Base-by-base conservation (phyloP, 1,284 basidiomycete genomes). In the Exobasidium cylindrosporum region DNA sequence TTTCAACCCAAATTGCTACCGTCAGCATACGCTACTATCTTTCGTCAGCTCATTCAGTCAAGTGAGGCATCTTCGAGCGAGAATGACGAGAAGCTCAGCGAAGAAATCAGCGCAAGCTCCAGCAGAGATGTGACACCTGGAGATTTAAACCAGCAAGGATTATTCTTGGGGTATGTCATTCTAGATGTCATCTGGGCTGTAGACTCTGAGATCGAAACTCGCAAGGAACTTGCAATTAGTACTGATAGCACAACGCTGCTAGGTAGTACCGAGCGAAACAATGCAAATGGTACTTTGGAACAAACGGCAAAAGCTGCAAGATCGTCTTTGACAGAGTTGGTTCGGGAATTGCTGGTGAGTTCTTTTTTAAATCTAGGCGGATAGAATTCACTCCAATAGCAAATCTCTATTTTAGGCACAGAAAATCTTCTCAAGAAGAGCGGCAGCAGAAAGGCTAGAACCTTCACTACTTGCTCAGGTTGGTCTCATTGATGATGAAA, bases 151-250 rank as follows among this genome's bases (percentile, higher is more conserved):
- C 10, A 40, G 35, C 35, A 40, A 40, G 35, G 17, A 40, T 40
- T 40, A 40, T 40, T 17, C 10, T n/a, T 58, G 11, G 26, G 31
- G 14, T 26, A 64, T n/a, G 21, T 40, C 21, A 23, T 74, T 2
- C 62, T 77, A 24, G 74, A 78, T 61, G 54, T 62, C 17, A 58
- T 75, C 44, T 77, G 74, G 74, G 69, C 65, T 13, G 56, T 76
- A 44, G 76, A 78, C 50, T 58, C 61, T 43, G 74, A 78, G 45
- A 58, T 74, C 45, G 74, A 78, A 26, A 60, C 70, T 17, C 73
- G 72, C 35, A 66, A 52, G 40, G 74, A 72, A 14, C 45, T 70
- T 17, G 46, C 32, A 26, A 52, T 32, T 30, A 26, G 50, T 6
- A 49, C 43, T 35, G 50, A 35, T 29, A 30, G 5, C 23, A 11